Evolutionary conservation across 2,329 filamentous ascomycete genomes (phyloP), one percentile per base, ranked within the genome.

Genomic region (Colletotrichum godetiae): DNA sequence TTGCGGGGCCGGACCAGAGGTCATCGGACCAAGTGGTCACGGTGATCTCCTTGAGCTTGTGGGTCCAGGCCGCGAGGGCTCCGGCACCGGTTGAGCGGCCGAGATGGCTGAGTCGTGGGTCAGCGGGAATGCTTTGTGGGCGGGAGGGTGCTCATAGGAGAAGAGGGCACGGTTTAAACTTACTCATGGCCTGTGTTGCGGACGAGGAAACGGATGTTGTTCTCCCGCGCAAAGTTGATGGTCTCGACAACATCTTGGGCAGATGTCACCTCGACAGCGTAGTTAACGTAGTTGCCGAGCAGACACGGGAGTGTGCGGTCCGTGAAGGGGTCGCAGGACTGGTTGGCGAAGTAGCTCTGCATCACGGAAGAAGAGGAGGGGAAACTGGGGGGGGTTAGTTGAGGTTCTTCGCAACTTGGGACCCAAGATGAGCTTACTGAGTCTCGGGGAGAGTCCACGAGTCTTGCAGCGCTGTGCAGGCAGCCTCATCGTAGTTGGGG

Each of bases 1-100:
- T 80, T 0, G 88, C 88, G 29, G 82, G 82, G 15, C 89, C 89
- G 1, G 72, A 79, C 78, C 91, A 92, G 53, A 81, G 72, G 5
- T 76, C 31, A 35, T 82, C 79, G 19, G 79, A 78, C 68, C 83
- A 88, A 49, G 82, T 78, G 24, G 83, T 78, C 74, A 86, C 83
- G 46, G 84, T 70, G 33, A 85, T 83, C n/a, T 82, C 76, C 78
- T 86, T 84, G 67, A 85, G 76, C 68, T 79, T 75, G 73, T 85
- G 82, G 5, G 80, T 85, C 81, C 83, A 84, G 46, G 85, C 75
- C 19, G 80, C 78, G 24, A 86, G 75, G n/a, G 79, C 77, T n/a
- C 83, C 82, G n/a, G 78, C 78, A n/a, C 84, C 83, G 13, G 80
- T 81, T 1, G 82, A 84, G 27, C 79, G 81, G 27, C 82, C 82